Percentiles rank a stretch among this genome's conserved stretches.
These are phyloP conservation scores for Begonia loranthoides DNA, from an alignment of 306 rosid genomes.

Conservation along the genomic window DNA sequence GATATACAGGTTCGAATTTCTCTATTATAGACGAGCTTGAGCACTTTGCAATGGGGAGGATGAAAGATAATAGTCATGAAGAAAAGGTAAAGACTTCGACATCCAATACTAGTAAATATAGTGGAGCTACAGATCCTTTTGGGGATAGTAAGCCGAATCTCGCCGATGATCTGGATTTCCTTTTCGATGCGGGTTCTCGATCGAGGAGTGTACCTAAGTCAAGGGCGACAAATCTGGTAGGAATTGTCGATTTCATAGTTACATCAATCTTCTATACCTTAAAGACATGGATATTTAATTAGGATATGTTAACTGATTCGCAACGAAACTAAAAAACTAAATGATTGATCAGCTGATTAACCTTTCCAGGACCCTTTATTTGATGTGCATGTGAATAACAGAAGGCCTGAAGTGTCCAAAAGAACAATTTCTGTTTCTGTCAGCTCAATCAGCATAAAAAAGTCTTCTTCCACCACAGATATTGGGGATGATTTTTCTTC, in stretches of 20 bases:
- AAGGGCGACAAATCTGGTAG: conserved; percentile 47
- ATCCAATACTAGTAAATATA: background rate
- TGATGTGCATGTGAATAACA: conserved; percentile 29
- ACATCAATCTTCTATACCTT: background rate
- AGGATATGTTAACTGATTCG: no score
- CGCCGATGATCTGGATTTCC: conserved; percentile 59
- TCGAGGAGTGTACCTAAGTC: conserved; percentile 80
- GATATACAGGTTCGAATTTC: conserved; percentile 28
- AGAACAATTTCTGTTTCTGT: conserved; percentile 36
- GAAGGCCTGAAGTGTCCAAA: conserved; percentile 32
- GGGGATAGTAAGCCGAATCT: conserved; percentile 14
- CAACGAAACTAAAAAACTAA: no score
- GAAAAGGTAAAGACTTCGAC: conserved; percentile 11
- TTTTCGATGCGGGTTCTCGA: conserved; percentile 41
- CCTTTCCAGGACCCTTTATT: conserved; percentile 42
- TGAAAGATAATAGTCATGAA: conserved; percentile 26
- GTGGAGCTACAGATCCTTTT: conserved; percentile 16
- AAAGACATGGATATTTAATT: no score
- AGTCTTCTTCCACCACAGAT: conserved; percentile 30
- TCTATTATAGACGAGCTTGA: conserved; percentile 78
- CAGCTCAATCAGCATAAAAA: conserved; percentile 33
- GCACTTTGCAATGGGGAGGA: conserved; percentile 51
- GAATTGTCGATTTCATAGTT: conserved; percentile 10
- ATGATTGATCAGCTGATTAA: background rate
- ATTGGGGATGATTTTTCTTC: conserved; percentile 55